phyloP scores from a whole-genome alignment of 1,139 yeast species.

The Blastobotrys capitulatus region DNA sequence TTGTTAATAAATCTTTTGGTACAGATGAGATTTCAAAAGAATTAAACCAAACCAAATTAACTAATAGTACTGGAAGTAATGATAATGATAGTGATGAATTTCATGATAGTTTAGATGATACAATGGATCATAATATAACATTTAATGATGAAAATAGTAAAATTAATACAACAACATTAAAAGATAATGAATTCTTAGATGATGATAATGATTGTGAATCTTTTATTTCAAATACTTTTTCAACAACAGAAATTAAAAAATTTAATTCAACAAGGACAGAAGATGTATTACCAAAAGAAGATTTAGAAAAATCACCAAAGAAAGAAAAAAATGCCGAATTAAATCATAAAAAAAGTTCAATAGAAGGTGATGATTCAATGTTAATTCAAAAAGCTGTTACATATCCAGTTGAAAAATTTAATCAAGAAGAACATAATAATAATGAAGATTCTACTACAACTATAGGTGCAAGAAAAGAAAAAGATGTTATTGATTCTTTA shows the following conservation, averaged over 20 bases:
- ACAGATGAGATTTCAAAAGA: too few species aligned
- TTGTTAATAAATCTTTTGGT: too few species aligned
- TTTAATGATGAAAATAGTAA: neutral
- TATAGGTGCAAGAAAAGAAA: conserved; percentile 17
- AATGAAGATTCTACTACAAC: neutral
- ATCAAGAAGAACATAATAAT: neutral
- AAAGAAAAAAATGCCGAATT: neutral
- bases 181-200: neutral
- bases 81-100: neutral
- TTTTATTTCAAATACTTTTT: conserved; percentile 4
- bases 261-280: conserved; percentile 3
- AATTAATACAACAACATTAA: neutral
- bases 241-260: conserved; percentile 6
- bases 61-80: neutral
- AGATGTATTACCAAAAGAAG: neutral
- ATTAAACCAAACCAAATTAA: too few species aligned
- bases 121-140: neutral
- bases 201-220: conserved; percentile 4
- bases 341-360: neutral
- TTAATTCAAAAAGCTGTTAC: conserved; percentile 12
- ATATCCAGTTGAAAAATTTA: conserved; percentile 6
- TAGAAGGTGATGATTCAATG: conserved; percentile 2
- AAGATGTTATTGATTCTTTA: conserved; percentile 14
- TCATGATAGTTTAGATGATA: neutral
- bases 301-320: neutral